Percentiles rank a stretch among this genome's conserved stretches.
Evolutionary conservation across 2,329 filamentous ascomycete species (phyloP).

Genomic region (Madurella mycetomatis): DNA sequence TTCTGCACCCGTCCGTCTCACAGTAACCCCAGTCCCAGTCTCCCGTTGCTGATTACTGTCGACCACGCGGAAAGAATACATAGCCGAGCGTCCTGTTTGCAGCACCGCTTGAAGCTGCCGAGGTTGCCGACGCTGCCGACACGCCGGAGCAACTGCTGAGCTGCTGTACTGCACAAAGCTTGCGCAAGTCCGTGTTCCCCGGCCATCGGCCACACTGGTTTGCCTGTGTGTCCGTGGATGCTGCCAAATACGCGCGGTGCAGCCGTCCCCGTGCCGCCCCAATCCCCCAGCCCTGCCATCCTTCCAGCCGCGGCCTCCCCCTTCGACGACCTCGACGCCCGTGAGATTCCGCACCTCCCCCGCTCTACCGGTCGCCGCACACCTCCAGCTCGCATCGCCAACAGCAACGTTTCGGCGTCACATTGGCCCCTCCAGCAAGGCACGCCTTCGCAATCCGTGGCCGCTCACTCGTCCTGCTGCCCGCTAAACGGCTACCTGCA

Average conservation of each 20-base stretch:
- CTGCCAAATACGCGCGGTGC: not conserved
- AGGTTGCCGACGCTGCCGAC: slow-evolving; percentile 13
- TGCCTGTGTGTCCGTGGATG: not conserved
- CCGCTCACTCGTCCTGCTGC: slow-evolving; percentile 16
- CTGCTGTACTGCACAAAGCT: not conserved
- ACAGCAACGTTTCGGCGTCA: slow-evolving; percentile 21
- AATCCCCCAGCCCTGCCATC: not conserved
- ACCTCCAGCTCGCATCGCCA: slow-evolving; percentile 12
- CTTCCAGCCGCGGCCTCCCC: not conserved
- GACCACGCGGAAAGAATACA: too few relatives aligned
- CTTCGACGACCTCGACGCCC: not conserved
- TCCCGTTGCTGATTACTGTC: too few relatives aligned
- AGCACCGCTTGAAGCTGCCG: slow-evolving; percentile 5
- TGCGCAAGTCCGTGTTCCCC: not conserved
- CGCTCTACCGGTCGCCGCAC: slow-evolving; percentile 7
- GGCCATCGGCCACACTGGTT: not conserved
- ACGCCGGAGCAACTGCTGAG: slow-evolving; percentile 5
- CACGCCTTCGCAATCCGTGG: slow-evolving; percentile 16
- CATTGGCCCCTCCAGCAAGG: slow-evolving; percentile 20
- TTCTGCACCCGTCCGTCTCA: not conserved
- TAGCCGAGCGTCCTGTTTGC: not conserved
- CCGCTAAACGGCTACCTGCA: slow-evolving; percentile 28
- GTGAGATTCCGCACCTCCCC: slow-evolving; percentile 1
- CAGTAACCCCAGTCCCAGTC: too few relatives aligned
- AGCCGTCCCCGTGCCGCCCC: not conserved